phyloP scores from a whole-genome alignment of 2,329 filamentous ascomycete genomes.

The Aspergillus neotritici region DNA sequence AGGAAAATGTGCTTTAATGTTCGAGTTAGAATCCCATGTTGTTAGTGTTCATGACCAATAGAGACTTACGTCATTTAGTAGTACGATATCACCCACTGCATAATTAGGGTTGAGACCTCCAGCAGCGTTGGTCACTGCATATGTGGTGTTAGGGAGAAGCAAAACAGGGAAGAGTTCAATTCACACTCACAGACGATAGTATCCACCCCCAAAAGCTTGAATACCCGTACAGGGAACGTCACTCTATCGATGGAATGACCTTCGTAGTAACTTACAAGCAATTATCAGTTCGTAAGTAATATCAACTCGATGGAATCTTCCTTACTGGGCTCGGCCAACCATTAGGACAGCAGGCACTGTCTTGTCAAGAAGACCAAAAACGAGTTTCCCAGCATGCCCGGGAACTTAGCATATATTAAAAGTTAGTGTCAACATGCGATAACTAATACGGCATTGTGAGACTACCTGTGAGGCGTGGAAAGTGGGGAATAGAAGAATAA shows the following conservation, averaged over 20 bases:
- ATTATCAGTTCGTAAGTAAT: neutral
- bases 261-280: conserved; percentile 56
- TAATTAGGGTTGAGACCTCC: conserved; percentile 61
- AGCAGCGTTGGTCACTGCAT: conserved; percentile 59
- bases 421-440: neutral
- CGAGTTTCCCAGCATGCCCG: conserved; percentile 60
- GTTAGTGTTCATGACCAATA: neutral
- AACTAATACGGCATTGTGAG: neutral
- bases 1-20: conserved; percentile 55
- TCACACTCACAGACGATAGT: conserved; percentile 49
- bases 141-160: neutral
- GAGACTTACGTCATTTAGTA: conserved; percentile 56
- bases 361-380: conserved; percentile 56
- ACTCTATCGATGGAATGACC: conserved; percentile 58
- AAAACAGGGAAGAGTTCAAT: neutral
- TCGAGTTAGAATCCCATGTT: no score
- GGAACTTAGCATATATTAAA: conserved; percentile 36
- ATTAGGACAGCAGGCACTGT: conserved; percentile 56
- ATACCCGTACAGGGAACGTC: conserved; percentile 60
- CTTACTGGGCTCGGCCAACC: conserved; percentile 61
- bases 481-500: conserved; percentile 57
- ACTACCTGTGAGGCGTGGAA: conserved; percentile 55
- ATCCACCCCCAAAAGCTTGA: conserved; percentile 57
- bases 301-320: conserved; percentile 11
- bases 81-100: conserved; percentile 58